These are phyloP conservation scores for Fagus sylvatica DNA, from an alignment of 306 rosid genomes.

Conservation along the genomic window DNA sequence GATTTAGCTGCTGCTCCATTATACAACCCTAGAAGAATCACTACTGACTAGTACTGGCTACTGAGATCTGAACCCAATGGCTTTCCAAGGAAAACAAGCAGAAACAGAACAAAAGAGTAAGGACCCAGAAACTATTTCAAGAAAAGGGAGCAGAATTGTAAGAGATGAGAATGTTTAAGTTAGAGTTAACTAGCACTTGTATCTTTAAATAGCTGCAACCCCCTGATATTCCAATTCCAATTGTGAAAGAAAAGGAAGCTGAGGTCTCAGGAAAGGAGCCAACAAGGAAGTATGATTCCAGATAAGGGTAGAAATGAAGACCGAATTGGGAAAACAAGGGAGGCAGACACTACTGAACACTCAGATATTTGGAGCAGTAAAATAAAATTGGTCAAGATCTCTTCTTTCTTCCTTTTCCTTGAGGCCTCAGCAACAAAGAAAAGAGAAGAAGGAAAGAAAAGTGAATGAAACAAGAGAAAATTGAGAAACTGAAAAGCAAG, in stretches of 20 bases:
- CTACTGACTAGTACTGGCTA: background rate
- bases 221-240: slow-evolving; percentile 34
- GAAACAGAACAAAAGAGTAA: slow-evolving; percentile 3
- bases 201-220: slow-evolving; percentile 24
- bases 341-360: slow-evolving; percentile 29
- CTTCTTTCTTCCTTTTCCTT: slow-evolving; percentile 37
- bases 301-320: slow-evolving; percentile 26
- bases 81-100: slow-evolving; percentile 18
- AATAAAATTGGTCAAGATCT: slow-evolving; percentile 31
- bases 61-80: slow-evolving; percentile 47
- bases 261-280: slow-evolving; percentile 12
- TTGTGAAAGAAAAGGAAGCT: slow-evolving; percentile 30
- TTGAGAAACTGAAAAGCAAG: slow-evolving; percentile 44
- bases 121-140: slow-evolving; percentile 18
- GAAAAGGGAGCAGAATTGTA: slow-evolving; percentile 4
- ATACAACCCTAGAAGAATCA: slow-evolving; percentile 30
- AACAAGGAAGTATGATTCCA: background rate
- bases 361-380: slow-evolving; percentile 14
- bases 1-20: slow-evolving; percentile 24
- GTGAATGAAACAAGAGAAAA: slow-evolving; percentile 30
- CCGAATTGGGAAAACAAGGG: slow-evolving; percentile 31
- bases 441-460: slow-evolving; percentile 27
- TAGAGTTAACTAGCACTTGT: slow-evolving; percentile 14
- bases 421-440: slow-evolving; percentile 41
- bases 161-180: slow-evolving; percentile 12